A percentile compares a stretch with the other conserved stretches of the same genome.
These are phyloP conservation scores for Torulaspora indica DNA, from an alignment of 805 yeast genomes.

Conservation along the genomic window DNA sequence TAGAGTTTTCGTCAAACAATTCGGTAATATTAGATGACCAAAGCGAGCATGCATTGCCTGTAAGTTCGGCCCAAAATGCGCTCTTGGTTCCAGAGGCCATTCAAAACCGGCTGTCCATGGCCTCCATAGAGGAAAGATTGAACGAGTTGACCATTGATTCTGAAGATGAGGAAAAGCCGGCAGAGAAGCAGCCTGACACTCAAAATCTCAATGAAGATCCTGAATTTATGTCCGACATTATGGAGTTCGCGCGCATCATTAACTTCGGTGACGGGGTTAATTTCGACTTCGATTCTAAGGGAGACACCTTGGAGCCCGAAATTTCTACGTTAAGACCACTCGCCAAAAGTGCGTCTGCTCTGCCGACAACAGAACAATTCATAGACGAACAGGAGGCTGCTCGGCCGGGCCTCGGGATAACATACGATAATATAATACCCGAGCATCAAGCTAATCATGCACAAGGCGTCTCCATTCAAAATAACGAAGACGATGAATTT, in stretches of 20 bases:
- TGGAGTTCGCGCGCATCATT: constrained; percentile 44
- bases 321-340: background rate
- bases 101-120: constrained; percentile 20
- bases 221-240: constrained; percentile 39
- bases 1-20: constrained; percentile 23
- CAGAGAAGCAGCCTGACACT: background rate
- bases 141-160: constrained; percentile 24
- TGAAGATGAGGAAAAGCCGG: constrained; percentile 13
- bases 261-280: constrained; percentile 44
- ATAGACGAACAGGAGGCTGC: background rate
- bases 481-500: constrained; percentile 18
- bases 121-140: constrained; percentile 30
- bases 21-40: constrained; percentile 2
- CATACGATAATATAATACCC: background rate
- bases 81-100: background rate
- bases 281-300: constrained; percentile 29
- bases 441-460: background rate
- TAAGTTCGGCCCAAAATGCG: background rate
- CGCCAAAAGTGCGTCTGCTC: background rate
- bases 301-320: constrained; percentile 1
- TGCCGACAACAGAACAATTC: background rate
- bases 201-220: constrained; percentile 24
- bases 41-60: constrained; percentile 1
- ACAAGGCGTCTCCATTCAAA: background rate
- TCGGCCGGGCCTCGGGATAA: constrained; percentile 5